Percentiles rank a stretch among this genome's conserved stretches.
phyloP scores from a whole-genome alignment of 805 yeast genomes.

The Scheffersomyces ergatensis region DNA sequence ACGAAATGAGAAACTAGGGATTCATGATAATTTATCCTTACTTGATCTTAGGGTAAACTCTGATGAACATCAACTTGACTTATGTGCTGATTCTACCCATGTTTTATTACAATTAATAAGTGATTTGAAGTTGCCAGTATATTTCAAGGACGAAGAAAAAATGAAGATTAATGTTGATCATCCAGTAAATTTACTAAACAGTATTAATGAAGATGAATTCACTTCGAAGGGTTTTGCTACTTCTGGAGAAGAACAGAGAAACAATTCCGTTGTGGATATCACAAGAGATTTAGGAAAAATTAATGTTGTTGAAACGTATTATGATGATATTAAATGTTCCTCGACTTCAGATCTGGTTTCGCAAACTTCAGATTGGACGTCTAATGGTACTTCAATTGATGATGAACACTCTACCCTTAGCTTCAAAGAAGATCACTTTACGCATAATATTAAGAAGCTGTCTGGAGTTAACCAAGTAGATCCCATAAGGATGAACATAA shows the following conservation, averaged over 20 bases:
- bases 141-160: conserved; percentile 58
- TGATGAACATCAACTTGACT: conserved; percentile 47
- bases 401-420: conserved; percentile 5
- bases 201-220: conserved; percentile 36
- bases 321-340: conserved; percentile 2
- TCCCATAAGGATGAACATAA: conserved; percentile 28
- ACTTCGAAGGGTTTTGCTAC: not conserved
- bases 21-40: conserved; percentile 20
- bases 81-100: conserved; percentile 85
- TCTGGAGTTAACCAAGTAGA: conserved; percentile 6
- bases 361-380: not conserved
- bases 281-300: not conserved
- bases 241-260: conserved; percentile 2
- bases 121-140: conserved; percentile 70
- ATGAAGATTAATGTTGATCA: conserved; percentile 39
- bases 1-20: conserved; percentile 15
- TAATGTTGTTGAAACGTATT: conserved; percentile 18
- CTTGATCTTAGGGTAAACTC: conserved; percentile 47
- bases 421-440: conserved; percentile 28
- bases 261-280: conserved; percentile 5
- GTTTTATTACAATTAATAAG: conserved; percentile 63
- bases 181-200: conserved; percentile 40
- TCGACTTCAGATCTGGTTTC: not conserved
- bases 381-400: not conserved
- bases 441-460: not conserved